Base-by-base conservation (phyloP, 2,329 filamentous ascomycete species). In the Curvularia sp. region DNA sequence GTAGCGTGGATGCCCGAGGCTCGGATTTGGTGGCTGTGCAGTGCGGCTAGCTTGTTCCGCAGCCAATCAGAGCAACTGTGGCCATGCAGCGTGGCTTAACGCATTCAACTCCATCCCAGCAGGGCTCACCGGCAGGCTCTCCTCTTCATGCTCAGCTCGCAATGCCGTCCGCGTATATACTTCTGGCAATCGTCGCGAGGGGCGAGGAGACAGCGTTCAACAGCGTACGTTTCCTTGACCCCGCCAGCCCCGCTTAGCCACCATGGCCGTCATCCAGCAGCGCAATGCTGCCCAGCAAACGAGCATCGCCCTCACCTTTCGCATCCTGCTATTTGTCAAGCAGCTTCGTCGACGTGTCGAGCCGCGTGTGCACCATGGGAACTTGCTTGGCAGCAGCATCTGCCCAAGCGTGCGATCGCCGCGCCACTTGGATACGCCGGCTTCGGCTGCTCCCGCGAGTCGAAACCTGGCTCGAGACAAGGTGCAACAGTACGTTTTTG, bases 241-340 rank as follows among this genome's bases (percentile, higher is more conserved):
- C 20, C 44, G 47, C 55, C 41, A 42, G 49, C 57, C 41, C 60
- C 56, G 57, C 68, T 66, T 64, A 67, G 66, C 66, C 26, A 38
- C 35, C 15, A 77, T 77, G 74, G 70, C 72, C 60, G 26, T 20
- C 10, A 69, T 69, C 58, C 57, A 64, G 53, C 68, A 61, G 48
- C 47, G 47, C 33, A 26, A 13, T 9, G 64, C 60, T 63, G 64
- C 15, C 60, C 66, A 68, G 58, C 67, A 68, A 52, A 58, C 69
- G 28, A 72, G 67, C 58, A 66, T 79, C 53, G 67, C 73, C 65
- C 68, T 78, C 54, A 74, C 75, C 28, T 73, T 75, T 63, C 73
- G 73, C 61, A 70, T 78, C 54, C 65, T 79, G 52, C 72, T 75
- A 64, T 70, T 78, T 62, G 70, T 79, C 64, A 71, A 74, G 50